These are phyloP conservation scores for Quercus lobata DNA, from an alignment of 331 rosid species.

Conservation along the genomic window DNA sequence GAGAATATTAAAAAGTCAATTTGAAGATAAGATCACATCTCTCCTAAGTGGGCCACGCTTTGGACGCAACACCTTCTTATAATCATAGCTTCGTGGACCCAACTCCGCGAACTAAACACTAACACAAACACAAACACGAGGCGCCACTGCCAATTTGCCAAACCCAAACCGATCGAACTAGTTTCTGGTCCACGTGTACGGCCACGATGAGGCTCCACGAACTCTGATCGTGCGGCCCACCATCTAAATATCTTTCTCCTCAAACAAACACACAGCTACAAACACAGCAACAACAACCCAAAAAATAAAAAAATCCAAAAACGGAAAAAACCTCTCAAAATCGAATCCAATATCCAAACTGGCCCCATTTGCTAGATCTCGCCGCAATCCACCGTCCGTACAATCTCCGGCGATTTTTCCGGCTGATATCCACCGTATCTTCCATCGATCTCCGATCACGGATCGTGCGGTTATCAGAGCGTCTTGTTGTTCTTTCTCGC, in stretches of 20 bases:
- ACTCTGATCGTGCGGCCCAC: constrained; percentile 42
- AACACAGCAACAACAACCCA: not conserved
- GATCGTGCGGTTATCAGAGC: not conserved
- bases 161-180: not conserved
- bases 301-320: too few species aligned
- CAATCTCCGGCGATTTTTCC: constrained; percentile 24
- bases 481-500: not conserved
- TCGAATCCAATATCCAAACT: not conserved
- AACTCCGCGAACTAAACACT: too few species aligned
- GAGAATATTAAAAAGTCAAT: too few species aligned
- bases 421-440: not conserved
- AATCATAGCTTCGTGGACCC: too few species aligned
- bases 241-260: constrained; percentile 22
- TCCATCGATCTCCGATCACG: not conserved
- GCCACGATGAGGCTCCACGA: not conserved
- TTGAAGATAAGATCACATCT: not conserved
- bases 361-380: constrained; percentile 29
- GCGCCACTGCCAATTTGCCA: not conserved
- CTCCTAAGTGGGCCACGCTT: not conserved
- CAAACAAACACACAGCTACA: not conserved
- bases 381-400: constrained; percentile 7
- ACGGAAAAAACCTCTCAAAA: constrained; percentile 6
- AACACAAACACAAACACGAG: too few species aligned
- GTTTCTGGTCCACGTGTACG: constrained; percentile 44
- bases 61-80: not conserved